Evolutionary conservation across 139 green algal genomes (phyloP), one percentile per base, ranked within the genome.

Genomic region (Limnomonas spitsbergensis): DNA sequence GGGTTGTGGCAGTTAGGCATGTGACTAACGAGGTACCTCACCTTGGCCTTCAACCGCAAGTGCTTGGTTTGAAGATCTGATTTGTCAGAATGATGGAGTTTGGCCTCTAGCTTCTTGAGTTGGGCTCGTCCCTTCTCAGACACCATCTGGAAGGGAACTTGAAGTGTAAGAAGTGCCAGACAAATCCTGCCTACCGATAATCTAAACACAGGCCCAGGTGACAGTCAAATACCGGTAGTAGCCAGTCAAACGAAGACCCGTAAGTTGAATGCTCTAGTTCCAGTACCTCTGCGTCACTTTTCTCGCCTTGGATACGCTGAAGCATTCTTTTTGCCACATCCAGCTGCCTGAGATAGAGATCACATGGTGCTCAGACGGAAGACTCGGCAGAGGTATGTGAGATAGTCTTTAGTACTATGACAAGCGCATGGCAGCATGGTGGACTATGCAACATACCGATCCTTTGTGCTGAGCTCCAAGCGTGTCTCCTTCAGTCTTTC

Each of bases 311-410:
- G 35, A 74, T 26, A 9, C 68, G 68, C 35, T 47, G 34, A 40
- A 74, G 35, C 68, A 74, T 74, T n/a, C 68, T n/a, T 32, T 74
- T 74, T 29, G 68, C 68, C 9, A 74, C 68, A 4, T 74, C 68
- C 36, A 74, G 36, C 68, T 53, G 36, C 68, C 68, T 74, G 61
- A 7, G 7, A 72, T n/a, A n/a, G n/a, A n/a, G n/a, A n/a, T n/a
- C n/a, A n/a, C n/a, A n/a, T n/a, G n/a, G n/a, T n/a, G n/a, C n/a
- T n/a, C n/a, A n/a, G n/a, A n/a, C n/a, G n/a, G n/a, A n/a, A n/a
- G n/a, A n/a, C n/a, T n/a, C n/a, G n/a, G n/a, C n/a, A n/a, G n/a
- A n/a, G n/a, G n/a, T n/a, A n/a, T n/a, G n/a, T n/a, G n/a, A n/a
- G n/a, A n/a, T n/a, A n/a, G n/a, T n/a, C n/a, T n/a, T n/a, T n/a